Base-by-base conservation (phyloP, 208 protist species). In the Trypanosoma vivax region DNA sequence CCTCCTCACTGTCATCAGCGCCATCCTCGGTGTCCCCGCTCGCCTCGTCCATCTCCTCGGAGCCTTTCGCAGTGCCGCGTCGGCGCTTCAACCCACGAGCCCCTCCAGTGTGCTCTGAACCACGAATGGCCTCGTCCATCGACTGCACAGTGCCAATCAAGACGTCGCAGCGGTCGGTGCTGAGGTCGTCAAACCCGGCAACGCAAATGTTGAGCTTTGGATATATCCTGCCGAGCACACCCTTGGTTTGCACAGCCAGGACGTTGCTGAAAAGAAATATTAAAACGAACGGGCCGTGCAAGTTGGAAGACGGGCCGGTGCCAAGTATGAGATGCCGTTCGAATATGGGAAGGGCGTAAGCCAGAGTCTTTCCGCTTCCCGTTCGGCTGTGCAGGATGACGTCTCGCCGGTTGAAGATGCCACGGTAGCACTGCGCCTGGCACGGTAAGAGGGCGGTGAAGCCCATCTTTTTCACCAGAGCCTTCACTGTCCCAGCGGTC, bases 341-440 rank as follows among this genome's bases (percentile, higher is more conserved):
- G 40, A 96, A 77, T 41, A 94, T 71, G 5, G 98, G 98, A 11
- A 99, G 90, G 9, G 99, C 82, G 73, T 99, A 99, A 13, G 97
- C 96, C 0, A 99, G 65, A 28, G 98, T 99, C 77, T 98, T 98
- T 24, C 97, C 96, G 56, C 76, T 92, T 47, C 94, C 94, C 24
- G 94, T 98, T 57, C 92, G 87, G 52, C 91, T 93, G 69, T 96
- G 91, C 43, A 95, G 71, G 33, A 97, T 86, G 45, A 96, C 73
- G 51, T 97, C 91, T 31, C 83, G 78, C 19, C 83, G 74, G 33
- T 80, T 77, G 50, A 92, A 91, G 39, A 94, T 85, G 29, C 83
- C 83, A 21, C 76, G 74, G 59, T 90, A 94, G 66, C 80, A 90
- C 61, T 94, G 83, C 31, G 88, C 83, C 56, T 94, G 88, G 55